These are phyloP conservation scores for Fraxinus velutina DNA, from an alignment of 305 asterid species.

Conservation along the genomic window DNA sequence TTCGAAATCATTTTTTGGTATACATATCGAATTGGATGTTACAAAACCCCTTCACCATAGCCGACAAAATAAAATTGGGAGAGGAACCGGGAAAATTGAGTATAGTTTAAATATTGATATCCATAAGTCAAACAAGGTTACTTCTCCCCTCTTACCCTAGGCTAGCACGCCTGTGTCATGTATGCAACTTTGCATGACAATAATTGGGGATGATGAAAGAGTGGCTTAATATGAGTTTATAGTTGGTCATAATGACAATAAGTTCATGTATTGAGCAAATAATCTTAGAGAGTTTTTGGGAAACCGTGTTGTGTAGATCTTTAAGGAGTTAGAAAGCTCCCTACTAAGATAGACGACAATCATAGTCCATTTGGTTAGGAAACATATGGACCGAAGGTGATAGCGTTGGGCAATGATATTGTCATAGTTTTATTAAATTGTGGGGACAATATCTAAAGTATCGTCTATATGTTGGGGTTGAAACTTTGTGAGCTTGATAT, in stretches of 20 bases:
- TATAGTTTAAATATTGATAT: neutral
- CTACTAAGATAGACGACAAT: neutral
- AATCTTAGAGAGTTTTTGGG: neutral
- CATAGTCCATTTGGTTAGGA: neutral
- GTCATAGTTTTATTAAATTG: neutral
- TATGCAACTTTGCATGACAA: neutral
- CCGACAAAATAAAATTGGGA: neutral
- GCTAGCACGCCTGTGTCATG: neutral
- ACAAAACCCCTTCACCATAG: neutral
- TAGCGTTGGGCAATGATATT: neutral
- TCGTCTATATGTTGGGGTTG: neutral
- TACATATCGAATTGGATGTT: neutral
- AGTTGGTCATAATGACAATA: neutral
- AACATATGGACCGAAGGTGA: neutral
- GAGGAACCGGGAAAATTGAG: neutral
- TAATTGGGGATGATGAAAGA: neutral
- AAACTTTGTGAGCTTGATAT: neutral
- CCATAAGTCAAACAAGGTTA: neutral
- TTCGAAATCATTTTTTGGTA: neutral
- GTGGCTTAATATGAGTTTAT: neutral
- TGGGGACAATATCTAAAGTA: neutral
- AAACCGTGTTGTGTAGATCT: neutral
- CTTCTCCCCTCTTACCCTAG: neutral
- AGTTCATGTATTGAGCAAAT: neutral
- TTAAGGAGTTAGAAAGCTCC: neutral